Percentiles rank a stretch among this genome's conserved stretches.
These are phyloP conservation scores for Populus alba DNA, from an alignment of 345 rosid genomes.

Conservation along the genomic window DNA sequence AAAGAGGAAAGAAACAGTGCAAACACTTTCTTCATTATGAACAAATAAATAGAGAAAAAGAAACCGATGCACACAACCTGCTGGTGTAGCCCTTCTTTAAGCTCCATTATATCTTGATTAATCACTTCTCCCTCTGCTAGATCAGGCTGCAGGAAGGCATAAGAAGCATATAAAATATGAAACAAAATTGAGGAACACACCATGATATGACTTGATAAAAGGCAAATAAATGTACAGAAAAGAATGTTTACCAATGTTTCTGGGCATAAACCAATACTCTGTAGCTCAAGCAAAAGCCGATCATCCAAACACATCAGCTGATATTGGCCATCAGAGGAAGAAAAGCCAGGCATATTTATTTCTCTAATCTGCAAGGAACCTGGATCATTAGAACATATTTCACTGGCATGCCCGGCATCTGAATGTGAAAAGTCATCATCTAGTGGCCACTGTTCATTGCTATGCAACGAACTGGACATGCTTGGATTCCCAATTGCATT, in stretches of 20 bases:
- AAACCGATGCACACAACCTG: constrained; percentile 47
- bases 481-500: constrained; percentile 58
- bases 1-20: background rate
- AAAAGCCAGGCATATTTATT: constrained; percentile 36
- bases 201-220: background rate
- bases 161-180: background rate
- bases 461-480: constrained; percentile 60
- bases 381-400: constrained; percentile 59
- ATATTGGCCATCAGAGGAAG: constrained; percentile 62
- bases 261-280: constrained; percentile 78
- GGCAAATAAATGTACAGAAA: background rate
- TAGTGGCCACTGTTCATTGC: constrained; percentile 71
- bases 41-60: background rate
- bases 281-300: constrained; percentile 75
- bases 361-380: constrained; percentile 57
- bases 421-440: constrained; percentile 70
- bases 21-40: background rate
- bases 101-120: constrained; percentile 59
- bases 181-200: background rate
- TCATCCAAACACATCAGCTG: constrained; percentile 72
- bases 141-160: constrained; percentile 68
- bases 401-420: constrained; percentile 53
- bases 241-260: constrained; percentile 65
- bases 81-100: constrained; percentile 61
- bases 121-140: constrained; percentile 71